These are phyloP conservation scores for Alectoria sarmentosa DNA, from an alignment of 495 filamentous ascomycete genomes.

Conservation along the genomic window DNA sequence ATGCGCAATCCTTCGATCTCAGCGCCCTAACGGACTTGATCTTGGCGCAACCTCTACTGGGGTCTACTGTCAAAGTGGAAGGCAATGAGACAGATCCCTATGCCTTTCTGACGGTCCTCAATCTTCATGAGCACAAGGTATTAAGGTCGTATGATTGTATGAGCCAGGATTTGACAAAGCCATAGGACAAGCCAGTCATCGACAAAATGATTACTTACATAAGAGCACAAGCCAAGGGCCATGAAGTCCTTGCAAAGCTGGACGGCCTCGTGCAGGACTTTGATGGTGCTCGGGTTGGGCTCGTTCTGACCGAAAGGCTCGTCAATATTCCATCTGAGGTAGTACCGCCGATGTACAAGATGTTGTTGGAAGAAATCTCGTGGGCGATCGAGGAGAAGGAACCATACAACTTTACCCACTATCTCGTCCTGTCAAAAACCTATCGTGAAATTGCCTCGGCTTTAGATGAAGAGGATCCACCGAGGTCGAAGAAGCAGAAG, in stretches of 20 bases:
- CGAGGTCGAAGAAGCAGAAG: constrained; percentile 64
- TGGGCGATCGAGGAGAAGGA: constrained; percentile 87
- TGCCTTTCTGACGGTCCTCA: constrained; percentile 87
- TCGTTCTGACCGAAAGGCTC: constrained; percentile 83
- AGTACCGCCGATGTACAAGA: constrained; percentile 91
- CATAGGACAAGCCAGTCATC: constrained; percentile 61
- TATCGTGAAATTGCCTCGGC: constrained; percentile 82
- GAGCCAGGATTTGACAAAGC: constrained; percentile 11
- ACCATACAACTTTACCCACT: constrained; percentile 89
- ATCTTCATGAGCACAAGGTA: constrained; percentile 68
- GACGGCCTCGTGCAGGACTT: constrained; percentile 47
- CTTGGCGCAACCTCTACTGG: constrained; percentile 78
- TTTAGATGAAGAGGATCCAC: constrained; percentile 61
- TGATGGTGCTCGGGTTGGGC: constrained; percentile 55
- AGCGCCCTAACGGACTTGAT: constrained; percentile 82
- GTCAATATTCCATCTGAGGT: constrained; percentile 94
- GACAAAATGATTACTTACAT: constrained; percentile 67
- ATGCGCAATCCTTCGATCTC: constrained; percentile 76
- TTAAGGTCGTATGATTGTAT: background rate
- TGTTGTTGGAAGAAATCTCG: constrained; percentile 87
- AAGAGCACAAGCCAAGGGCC: constrained; percentile 47
- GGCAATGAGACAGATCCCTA: constrained; percentile 92
- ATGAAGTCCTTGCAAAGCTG: constrained; percentile 47
- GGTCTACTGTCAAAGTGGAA: constrained; percentile 92
- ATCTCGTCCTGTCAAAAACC: constrained; percentile 81